Evolutionary conservation across 768 basidiomycete species (phyloP).

Genomic region (Calvatia gigantea): DNA sequence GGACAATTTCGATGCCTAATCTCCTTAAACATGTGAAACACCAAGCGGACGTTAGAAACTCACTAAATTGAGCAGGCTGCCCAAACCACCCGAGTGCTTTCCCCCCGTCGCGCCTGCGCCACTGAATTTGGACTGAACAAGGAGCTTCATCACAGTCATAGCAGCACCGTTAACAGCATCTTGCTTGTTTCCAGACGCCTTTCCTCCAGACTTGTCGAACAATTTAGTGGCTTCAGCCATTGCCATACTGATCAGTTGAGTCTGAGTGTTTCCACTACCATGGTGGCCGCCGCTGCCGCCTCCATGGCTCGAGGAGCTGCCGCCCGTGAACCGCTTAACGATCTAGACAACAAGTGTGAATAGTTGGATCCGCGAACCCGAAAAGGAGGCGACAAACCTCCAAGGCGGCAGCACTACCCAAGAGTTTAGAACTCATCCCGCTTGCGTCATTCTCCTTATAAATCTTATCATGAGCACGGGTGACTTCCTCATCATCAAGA

Average conservation of each 20-base stretch:
- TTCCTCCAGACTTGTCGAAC: conserved; percentile 67
- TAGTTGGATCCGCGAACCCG: background rate
- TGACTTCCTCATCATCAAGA: conserved; percentile 63
- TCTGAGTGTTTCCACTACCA: conserved; percentile 39
- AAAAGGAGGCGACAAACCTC: conserved; percentile 39
- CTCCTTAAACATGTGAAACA: background rate
- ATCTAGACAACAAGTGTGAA: conserved; percentile 32
- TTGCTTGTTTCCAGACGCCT: conserved; percentile 68
- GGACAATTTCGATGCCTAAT: conserved; percentile 27
- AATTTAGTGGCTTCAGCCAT: conserved; percentile 80
- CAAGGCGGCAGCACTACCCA: conserved; percentile 79
- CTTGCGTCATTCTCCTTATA: conserved; percentile 52
- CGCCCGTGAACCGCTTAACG: conserved; percentile 63
- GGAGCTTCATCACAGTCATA: conserved; percentile 80
- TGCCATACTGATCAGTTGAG: conserved; percentile 77
- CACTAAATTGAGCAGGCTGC: conserved; percentile 59
- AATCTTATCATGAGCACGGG: conserved; percentile 56
- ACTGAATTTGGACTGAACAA: conserved; percentile 66
- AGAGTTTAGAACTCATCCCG: conserved; percentile 52
- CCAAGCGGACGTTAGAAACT: conserved; percentile 21
- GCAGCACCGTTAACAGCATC: conserved; percentile 84
- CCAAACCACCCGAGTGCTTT: conserved; percentile 65
- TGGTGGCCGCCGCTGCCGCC: too few species aligned
- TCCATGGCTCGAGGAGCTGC: conserved; percentile 20
- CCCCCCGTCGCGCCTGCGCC: conserved; percentile 47